phyloP scores from a whole-genome alignment of 169 alveolate genomes.

The Nephromyces sp. region DNA sequence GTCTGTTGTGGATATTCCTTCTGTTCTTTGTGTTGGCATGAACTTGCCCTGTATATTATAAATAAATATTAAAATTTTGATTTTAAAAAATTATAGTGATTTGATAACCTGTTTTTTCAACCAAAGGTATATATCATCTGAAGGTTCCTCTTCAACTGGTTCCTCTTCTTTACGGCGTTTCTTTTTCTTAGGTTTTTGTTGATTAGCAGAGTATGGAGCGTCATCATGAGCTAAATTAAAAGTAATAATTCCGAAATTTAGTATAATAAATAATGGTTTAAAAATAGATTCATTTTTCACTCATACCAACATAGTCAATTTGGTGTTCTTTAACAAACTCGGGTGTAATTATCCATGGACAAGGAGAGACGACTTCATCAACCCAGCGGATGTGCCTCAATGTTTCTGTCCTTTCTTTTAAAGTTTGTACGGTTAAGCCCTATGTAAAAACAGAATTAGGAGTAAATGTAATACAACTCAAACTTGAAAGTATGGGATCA shows the following conservation, averaged over 20 bases:
- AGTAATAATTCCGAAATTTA: not conserved
- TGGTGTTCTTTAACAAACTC: conserved; percentile 74
- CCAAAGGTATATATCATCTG: conserved; percentile 81
- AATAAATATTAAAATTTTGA: not conserved
- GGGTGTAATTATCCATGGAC: conserved; percentile 88
- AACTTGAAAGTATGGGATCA: not conserved
- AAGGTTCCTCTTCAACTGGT: conserved; percentile 36
- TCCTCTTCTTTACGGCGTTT: not conserved
- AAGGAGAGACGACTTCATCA: conserved; percentile 91
- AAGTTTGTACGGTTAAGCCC: conserved; percentile 87
- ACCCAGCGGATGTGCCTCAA: conserved; percentile 90
- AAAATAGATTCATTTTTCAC: not conserved
- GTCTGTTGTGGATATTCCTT: conserved; percentile 93
- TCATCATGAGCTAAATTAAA: conserved; percentile 79
- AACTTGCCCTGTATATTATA: conserved; percentile 63
- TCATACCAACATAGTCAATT: conserved; percentile 72
- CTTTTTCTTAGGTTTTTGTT: not conserved
- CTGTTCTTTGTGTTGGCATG: conserved; percentile 84
- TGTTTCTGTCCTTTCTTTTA: conserved; percentile 84
- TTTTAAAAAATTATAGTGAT: not conserved
- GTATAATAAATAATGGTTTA: not conserved
- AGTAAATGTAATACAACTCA: not conserved
- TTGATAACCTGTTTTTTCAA: conserved; percentile 63
- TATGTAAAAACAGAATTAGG: not conserved
- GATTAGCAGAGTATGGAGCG: conserved; percentile 73